Evolutionary conservation across 768 basidiomycete genomes (phyloP), one percentile per base, ranked within the genome.

Genomic region (Termitomyces sp.): DNA sequence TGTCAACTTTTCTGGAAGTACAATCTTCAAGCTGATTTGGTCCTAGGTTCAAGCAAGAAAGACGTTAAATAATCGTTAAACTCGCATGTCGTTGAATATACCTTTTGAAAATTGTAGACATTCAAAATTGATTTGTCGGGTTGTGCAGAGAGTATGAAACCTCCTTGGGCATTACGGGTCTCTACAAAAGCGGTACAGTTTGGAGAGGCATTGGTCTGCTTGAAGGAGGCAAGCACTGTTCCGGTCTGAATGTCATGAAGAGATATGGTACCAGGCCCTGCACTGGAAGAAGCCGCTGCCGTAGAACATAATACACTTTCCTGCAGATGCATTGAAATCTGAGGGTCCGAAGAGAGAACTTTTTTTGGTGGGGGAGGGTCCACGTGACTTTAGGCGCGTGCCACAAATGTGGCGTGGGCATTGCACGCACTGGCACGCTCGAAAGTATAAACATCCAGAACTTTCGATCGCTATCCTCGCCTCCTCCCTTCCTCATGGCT

Each of bases 81-180:
- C 25, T 17, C 57, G 43, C 38, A 42, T 60, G 25, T 69, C 76
- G 38, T 29, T 31, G 10, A 32, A 8, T 20, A 59, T 63, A 91
- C 96, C 80, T 94, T 96, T 81, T 98, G 94, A 73, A 94, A 98
- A 65, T 85, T 88, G 75, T 96, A 98, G 17, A 95, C 88, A 69
- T 96, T 89, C 65, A 97, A 69, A 47, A 96, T 82, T 0, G 92
- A 86, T 73, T 97, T 97, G 61, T 95, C 93, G 51, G 87, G 85
- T 71, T 97, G 95, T 1, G 88, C 86, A 34, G 92, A 87, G 25
- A 97, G 80, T 57, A 97, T 81, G 61, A 94, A 80, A 1, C 96
- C 95, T 29, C 96, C 97, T 64, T 86, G 83, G 0, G 87, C 87
- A 71, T 86, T 78, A 53, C 75, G 77, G 1, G 92, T 88, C 59